Evolutionary conservation across 371 early-diverging fungal species (phyloP).

Genomic region (Haplosporangium sp.): DNA sequence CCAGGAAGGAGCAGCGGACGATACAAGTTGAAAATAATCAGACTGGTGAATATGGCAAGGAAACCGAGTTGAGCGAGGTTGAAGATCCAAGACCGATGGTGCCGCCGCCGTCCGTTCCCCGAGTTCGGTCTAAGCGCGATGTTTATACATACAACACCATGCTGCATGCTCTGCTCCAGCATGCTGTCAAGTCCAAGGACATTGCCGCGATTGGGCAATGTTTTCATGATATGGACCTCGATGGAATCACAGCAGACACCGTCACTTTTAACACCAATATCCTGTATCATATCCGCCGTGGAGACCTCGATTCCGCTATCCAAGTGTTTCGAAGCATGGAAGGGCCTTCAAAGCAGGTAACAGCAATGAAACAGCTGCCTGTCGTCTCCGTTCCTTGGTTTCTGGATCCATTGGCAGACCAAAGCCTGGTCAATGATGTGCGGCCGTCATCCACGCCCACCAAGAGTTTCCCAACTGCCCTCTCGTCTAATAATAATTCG

Average conservation of each 20-base stretch:
- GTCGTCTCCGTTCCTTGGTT: neutral
- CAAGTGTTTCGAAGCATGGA: conserved; percentile 49
- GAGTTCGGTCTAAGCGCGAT: conserved; percentile 35
- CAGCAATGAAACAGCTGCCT: too few species aligned
- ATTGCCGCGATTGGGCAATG: conserved; percentile 48
- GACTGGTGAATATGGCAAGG: neutral
- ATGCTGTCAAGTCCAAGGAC: conserved; percentile 47
- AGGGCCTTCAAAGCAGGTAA: neutral
- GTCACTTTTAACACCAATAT: conserved; percentile 55
- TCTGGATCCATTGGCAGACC: neutral
- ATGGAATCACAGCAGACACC: conserved; percentile 46
- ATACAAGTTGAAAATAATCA: neutral
- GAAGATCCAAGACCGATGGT: too few species aligned
- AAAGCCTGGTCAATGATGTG: too few species aligned
- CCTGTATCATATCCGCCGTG: conserved; percentile 42
- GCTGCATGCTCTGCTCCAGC: conserved; percentile 47
- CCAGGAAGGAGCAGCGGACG: neutral
- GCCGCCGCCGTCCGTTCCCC: neutral
- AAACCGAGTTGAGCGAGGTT: neutral
- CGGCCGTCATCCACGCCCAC: neutral
- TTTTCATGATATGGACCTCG: conserved; percentile 52
- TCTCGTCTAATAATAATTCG: too few species aligned
- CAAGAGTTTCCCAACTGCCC: too few species aligned
- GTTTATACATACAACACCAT: conserved; percentile 55
- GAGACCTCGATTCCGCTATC: conserved; percentile 32